Base-by-base conservation (phyloP, 2,329 filamentous ascomycete species). In the Epichloe uncinata region DNA sequence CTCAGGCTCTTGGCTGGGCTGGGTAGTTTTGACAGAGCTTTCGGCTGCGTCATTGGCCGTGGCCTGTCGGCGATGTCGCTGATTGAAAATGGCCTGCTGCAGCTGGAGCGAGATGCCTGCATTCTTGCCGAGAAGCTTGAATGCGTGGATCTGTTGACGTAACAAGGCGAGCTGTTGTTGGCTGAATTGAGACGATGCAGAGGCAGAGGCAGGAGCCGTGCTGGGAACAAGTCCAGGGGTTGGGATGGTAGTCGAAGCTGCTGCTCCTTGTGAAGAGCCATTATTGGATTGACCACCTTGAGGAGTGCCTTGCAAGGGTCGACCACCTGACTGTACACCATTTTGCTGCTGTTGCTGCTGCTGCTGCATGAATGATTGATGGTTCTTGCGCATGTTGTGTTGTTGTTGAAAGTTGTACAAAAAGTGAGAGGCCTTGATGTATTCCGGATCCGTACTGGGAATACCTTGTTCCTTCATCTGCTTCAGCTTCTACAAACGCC, bases 51-150 rank as follows among this genome's bases (percentile, higher is more conserved):
- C 73, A 3, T 63, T 61, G n/a, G 68, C 67, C 13, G 79, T 72
- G 26, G 81, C 72, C 50, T 69, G 66, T 58, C 84, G 79, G 57
- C 82, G 82, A 56, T 83, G 78, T 45, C 84, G 80, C 51, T 85
- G 81, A 42, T 84, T 76, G 63, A 90, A 95, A 37, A 97, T 82
- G 45, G 85, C 81, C 61, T 91, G 85, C 63, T 95, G 88, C 55
- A 95, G 78, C 54, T 80, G 77, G 33, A 78, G 68, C 1, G 91
- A 88, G 3, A 97, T 80, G 0, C 89, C 84, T 13, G 85, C 75
- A 57, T 95, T 95, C 66, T 93, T 94, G 5, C 87, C 84, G 4
- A 98, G 74, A 56, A 89, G 77, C 67, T 94, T 94, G 69, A 96
- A 97, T 0, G 91, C 90, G 58, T 84, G 77, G 47, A 97, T 95